A percentile compares a stretch with the other conserved stretches of the same genome.
Evolutionary conservation across 768 basidiomycete species (phyloP).

Genomic region (Pleurotus tuber-regium): DNA sequence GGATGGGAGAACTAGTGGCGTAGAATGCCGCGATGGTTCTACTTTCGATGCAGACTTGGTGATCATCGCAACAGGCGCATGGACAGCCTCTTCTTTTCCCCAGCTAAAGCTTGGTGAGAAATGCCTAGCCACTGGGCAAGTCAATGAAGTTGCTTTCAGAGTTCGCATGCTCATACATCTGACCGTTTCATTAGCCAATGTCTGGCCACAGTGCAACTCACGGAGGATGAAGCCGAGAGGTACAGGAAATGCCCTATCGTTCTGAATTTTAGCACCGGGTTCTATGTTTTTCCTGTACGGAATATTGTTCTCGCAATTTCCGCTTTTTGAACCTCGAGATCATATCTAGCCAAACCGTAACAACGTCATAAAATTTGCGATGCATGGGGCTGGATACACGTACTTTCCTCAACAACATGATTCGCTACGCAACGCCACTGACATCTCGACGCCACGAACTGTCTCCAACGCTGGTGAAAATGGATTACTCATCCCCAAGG

Average conservation of each 20-base stretch:
- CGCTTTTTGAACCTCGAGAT: not conserved
- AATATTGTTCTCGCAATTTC: not conserved
- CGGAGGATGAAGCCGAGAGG: conserved; percentile 56
- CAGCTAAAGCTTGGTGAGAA: conserved; percentile 45
- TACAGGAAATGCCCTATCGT: conserved; percentile 70
- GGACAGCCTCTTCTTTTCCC: conserved; percentile 82
- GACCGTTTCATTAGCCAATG: conserved; percentile 54
- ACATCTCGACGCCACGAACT: conserved; percentile 78
- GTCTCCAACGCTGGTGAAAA: conserved; percentile 53
- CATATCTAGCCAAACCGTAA: conserved; percentile 62
- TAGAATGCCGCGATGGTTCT: conserved; percentile 58
- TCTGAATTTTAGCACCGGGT: conserved; percentile 69
- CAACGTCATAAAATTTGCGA: conserved; percentile 73
- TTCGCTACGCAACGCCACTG: conserved; percentile 21
- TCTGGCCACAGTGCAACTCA: conserved; percentile 76
- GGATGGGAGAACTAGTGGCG: conserved; percentile 50
- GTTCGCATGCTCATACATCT: not conserved
- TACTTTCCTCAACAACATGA: conserved; percentile 20
- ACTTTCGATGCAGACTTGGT: conserved; percentile 55
- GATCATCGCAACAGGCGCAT: conserved; percentile 74
- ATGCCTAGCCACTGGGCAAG: conserved; percentile 82
- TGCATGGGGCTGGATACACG: conserved; percentile 75
- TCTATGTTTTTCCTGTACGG: conserved; percentile 82
- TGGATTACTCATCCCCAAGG: conserved; percentile 66
- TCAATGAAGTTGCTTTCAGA: not conserved